phyloP scores from a whole-genome alignment of 2,329 filamentous ascomycete genomes.

The Dactylellina drechsleri region DNA sequence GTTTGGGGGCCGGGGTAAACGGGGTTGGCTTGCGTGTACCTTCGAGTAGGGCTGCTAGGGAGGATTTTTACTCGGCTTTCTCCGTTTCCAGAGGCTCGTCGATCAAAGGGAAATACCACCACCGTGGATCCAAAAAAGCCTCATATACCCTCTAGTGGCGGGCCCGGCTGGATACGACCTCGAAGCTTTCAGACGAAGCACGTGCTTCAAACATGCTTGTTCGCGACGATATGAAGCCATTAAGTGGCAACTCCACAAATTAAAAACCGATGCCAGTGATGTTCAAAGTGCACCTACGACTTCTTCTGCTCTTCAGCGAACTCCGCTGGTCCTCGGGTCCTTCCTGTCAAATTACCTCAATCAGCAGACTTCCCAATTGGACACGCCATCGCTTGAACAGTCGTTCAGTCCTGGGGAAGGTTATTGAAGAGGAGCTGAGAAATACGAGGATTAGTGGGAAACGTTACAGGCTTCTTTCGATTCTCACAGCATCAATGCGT shows the following conservation, averaged over 20 bases:
- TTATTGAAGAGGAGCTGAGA: not conserved
- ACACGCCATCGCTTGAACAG: slow-evolving; percentile 6
- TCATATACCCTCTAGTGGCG: slow-evolving; percentile 32
- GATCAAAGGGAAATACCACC: slow-evolving; percentile 26
- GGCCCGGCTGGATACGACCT: slow-evolving; percentile 39
- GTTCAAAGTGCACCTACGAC: too few species aligned
- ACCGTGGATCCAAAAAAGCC: slow-evolving; percentile 40
- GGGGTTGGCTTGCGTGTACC: slow-evolving; percentile 37
- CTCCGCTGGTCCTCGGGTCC: not conserved
- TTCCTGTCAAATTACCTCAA: slow-evolving; percentile 1
- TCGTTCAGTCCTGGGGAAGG: not conserved
- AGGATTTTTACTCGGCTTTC: slow-evolving; percentile 39
- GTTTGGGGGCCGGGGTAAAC: slow-evolving; percentile 12
- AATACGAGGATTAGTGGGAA: too few species aligned
- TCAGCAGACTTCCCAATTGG: not conserved
- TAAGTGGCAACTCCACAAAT: not conserved
- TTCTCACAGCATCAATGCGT: too few species aligned
- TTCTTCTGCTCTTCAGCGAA: not conserved
- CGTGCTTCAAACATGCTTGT: slow-evolving; percentile 28
- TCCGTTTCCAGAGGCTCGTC: slow-evolving; percentile 22
- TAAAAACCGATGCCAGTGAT: not conserved
- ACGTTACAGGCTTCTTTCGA: too few species aligned
- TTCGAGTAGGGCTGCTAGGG: slow-evolving; percentile 2
- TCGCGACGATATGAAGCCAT: not conserved
- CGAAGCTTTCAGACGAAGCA: slow-evolving; percentile 12